Conservation (phyloP, 176 grass and related monocot genomes). For the Lolium rigidum region DNA sequence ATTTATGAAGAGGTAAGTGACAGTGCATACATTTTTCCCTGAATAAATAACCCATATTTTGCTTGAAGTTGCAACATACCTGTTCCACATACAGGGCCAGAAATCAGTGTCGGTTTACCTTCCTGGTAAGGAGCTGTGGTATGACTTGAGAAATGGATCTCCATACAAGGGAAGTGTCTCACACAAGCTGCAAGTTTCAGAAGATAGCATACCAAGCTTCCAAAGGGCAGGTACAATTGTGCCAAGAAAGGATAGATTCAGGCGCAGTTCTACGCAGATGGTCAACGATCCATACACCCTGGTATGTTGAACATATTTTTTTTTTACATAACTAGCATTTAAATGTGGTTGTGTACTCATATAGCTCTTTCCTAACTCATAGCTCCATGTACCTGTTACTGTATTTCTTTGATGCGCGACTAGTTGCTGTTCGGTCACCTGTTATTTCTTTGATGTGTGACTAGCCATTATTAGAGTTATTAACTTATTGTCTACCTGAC, state of each 20-base stretch:
- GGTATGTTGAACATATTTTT: constrained; percentile 48
- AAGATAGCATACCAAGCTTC: constrained; percentile 95
- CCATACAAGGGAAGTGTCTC: constrained; percentile 62
- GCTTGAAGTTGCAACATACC: neutral
- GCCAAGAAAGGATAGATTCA: constrained; percentile 96
- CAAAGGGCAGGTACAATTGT: constrained; percentile 81
- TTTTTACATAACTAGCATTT: neutral
- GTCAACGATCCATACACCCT: constrained; percentile 97
- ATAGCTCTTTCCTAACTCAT: neutral
- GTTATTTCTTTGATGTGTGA: neutral
- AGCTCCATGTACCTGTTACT: constrained; percentile 3
- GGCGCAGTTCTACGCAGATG: constrained; percentile 95
- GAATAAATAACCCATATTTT: constrained; percentile 30
- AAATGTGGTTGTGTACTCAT: neutral
- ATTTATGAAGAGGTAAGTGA: constrained; percentile 77
- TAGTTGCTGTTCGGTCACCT: neutral
- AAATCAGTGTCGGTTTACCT: constrained; percentile 83
- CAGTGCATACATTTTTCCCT: constrained; percentile 21
- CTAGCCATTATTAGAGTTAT: too few relatives aligned
- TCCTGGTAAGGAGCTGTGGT: constrained; percentile 77
- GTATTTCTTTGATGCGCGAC: constrained; percentile 10
- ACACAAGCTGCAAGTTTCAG: constrained; percentile 78
- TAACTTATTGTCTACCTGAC: neutral
- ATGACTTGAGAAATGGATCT: constrained; percentile 77
- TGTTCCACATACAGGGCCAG: constrained; percentile 57